These are phyloP conservation scores for Haematococcus lacustris DNA, from an alignment of 139 green algal species.

Conservation along the genomic window DNA sequence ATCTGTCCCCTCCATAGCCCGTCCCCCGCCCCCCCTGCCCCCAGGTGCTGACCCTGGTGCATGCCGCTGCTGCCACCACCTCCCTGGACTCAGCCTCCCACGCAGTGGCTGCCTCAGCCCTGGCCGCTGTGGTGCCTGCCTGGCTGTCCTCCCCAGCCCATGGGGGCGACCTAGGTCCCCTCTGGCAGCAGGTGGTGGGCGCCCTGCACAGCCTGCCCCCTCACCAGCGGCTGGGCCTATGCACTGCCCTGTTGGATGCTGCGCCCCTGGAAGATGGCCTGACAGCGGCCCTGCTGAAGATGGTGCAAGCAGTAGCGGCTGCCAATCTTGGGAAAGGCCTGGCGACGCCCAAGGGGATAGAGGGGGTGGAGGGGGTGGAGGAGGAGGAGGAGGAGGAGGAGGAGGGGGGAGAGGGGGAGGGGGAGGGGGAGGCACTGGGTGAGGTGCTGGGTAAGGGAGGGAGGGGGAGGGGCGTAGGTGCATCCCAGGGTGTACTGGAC, in stretches of 20 bases:
- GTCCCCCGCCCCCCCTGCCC: neutral
- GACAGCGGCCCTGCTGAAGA: too few relatives aligned
- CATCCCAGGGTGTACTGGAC: too few relatives aligned
- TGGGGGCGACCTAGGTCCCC: slow-evolving; percentile 22
- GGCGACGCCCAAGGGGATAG: neutral
- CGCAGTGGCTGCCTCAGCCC: slow-evolving; percentile 17
- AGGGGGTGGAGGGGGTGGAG: neutral
- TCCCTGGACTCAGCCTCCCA: slow-evolving; percentile 51
- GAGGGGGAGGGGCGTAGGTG: too few relatives aligned
- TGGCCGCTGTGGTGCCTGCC: too few relatives aligned
- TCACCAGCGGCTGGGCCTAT: slow-evolving; percentile 32
- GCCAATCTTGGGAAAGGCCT: slow-evolving; percentile 12
- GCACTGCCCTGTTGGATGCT: slow-evolving; percentile 42
- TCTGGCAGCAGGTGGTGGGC: slow-evolving; percentile 28
- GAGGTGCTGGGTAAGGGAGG: too few relatives aligned
- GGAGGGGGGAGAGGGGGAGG: neutral
- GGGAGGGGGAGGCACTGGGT: too few relatives aligned
- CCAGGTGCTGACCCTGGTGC: slow-evolving; percentile 50
- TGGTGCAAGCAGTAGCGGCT: slow-evolving; percentile 20
- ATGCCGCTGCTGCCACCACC: slow-evolving; percentile 30
- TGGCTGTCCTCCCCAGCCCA: slow-evolving; percentile 46
- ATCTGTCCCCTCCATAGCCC: neutral
- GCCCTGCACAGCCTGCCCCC: slow-evolving; percentile 36
- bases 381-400: neutral
- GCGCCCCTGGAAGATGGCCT: too few relatives aligned